A percentile compares a stretch with the other conserved stretches of the same genome.
Evolutionary conservation across 2,329 filamentous ascomycete genomes (phyloP).

Genomic region (Diaporthe nobilis): DNA sequence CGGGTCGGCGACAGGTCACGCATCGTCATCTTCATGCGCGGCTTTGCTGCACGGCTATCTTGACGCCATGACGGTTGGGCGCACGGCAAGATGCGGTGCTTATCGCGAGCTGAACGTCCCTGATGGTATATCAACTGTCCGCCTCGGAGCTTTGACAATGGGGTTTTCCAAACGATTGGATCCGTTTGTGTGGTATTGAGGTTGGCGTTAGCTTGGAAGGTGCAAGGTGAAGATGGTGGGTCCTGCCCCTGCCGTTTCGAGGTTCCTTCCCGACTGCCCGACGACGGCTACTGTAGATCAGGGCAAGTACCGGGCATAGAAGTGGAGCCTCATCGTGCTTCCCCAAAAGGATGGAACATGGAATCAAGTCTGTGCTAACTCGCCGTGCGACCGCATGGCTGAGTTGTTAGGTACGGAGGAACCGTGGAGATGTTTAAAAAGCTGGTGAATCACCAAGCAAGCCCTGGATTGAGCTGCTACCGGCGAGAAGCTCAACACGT

Average conservation of each 20-base stretch:
- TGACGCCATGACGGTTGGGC: too few species aligned
- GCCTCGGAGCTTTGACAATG: neutral
- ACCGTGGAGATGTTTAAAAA: neutral
- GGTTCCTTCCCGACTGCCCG: conserved; percentile 21
- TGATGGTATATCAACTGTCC: neutral
- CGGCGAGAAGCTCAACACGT: neutral
- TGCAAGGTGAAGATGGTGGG: neutral
- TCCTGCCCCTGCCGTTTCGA: conserved; percentile 2
- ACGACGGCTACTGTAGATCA: conserved; percentile 21
- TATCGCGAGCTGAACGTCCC: too few species aligned
- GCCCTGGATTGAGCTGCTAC: neutral
- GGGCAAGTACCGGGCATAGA: conserved; percentile 11
- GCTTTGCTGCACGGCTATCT: neutral
- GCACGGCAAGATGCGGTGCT: neutral
- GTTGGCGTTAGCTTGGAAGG: neutral
- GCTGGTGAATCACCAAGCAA: neutral
- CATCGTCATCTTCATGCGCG: conserved; percentile 28
- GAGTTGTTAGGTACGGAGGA: too few species aligned
- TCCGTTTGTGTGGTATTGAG: too few species aligned
- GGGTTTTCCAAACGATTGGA: neutral
- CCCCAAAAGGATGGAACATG: neutral
- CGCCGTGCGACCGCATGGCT: neutral
- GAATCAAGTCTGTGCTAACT: neutral
- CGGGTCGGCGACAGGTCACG: conserved; percentile 16
- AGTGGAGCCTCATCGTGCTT: neutral